Evolutionary conservation across 2,329 filamentous ascomycete genomes (phyloP), one percentile per base, ranked within the genome.

Genomic region (Didymellaceae sp.): DNA sequence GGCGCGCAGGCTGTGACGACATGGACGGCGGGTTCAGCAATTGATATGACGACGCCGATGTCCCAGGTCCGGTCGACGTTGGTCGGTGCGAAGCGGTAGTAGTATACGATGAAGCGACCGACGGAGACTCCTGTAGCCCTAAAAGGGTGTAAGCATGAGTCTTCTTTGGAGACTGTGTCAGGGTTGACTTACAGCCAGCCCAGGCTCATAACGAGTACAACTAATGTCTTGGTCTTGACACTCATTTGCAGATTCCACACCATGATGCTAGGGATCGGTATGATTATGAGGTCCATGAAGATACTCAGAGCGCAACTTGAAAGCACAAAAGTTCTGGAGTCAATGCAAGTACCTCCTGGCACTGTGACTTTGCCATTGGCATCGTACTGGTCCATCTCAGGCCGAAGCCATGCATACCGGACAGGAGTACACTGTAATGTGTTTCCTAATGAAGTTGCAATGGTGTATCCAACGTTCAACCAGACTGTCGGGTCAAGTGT

Each of bases 1-100:
- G 81, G 81, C 0, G 82, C 76, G 54, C 79, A 82, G 6, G 80
- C 80, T 0, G 79, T 80, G 33, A 81, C 71, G 55, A 84, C 80
- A 40, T 79, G 81, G 0, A 77, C 58, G 24, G 70, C 68, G 5
- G 75, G 61, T 57, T 78, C 76, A 21, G 73, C 66, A 25, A 70
- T 65, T 11, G 71, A 66, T 32, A 72, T 72, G 26, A 73, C 65
- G 9, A 75, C 46, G 10, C 70, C 71, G 25, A 77, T 74, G 30
- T 69, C 49, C 56, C 67, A 63, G 52, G 65, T 67, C 1, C 63
- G 65, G 37, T 74, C 71, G 14, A 61, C 55, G 30, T 70, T 60
- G 2, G 66, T 67, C 10, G 68, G 67, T 5, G 61, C 60, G 35
- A 74, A 69, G 24, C 75, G 68, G 61, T 74, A 71, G 32, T 70